Evolutionary conservation across 441 rosid genomes (phyloP).

Genomic region (California macrophylla): DNA sequence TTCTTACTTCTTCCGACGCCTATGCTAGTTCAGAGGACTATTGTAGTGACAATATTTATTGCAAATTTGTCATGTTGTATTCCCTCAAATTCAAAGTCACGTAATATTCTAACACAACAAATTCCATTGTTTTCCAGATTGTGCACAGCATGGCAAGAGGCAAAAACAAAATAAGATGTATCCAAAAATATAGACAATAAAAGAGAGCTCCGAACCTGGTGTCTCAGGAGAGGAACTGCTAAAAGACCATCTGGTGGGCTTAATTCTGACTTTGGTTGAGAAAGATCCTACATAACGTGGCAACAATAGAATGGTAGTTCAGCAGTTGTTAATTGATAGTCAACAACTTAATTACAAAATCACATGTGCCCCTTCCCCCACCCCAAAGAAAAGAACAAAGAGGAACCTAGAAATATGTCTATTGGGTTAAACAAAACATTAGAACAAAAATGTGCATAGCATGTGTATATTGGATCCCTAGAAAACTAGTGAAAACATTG

Average conservation of each 20-base stretch:
- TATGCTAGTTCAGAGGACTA: too few relatives aligned
- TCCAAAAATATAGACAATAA: neutral
- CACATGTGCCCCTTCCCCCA: neutral
- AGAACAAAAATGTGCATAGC: neutral
- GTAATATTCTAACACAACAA: neutral
- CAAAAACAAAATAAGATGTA: neutral
- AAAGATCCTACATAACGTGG: slow-evolving; percentile 50
- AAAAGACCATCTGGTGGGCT: slow-evolving; percentile 66
- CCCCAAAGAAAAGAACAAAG: too few relatives aligned
- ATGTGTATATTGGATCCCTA: neutral
- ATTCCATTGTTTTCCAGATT: neutral
- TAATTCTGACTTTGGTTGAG: slow-evolving; percentile 71
- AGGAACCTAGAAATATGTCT: too few relatives aligned
- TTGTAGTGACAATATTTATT: too few relatives aligned
- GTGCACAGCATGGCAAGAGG: neutral
- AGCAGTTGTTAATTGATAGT: neutral
- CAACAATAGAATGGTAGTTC: slow-evolving; percentile 14
- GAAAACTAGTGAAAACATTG: neutral
- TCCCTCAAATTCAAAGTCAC: neutral
- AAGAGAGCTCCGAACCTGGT: slow-evolving; percentile 55
- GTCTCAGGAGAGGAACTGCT: slow-evolving; percentile 77
- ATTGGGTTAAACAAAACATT: neutral
- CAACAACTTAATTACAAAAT: neutral
- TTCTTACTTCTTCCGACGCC: neutral
- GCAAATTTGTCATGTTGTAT: neutral